Conservation (phyloP, 2,329 filamentous ascomycete genomes). For the Arthrinium phaeospermum region DNA sequence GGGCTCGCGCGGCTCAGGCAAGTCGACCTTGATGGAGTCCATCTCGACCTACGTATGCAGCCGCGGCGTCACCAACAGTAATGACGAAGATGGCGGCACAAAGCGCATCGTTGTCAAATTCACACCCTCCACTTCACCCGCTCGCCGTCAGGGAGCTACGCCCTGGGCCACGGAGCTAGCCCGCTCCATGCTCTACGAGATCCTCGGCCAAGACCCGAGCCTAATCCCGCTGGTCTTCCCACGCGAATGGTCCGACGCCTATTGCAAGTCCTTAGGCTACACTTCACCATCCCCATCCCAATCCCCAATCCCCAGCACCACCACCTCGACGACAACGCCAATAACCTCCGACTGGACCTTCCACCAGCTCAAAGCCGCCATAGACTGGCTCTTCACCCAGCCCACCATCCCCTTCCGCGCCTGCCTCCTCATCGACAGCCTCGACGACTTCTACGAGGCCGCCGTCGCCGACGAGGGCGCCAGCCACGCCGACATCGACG, state of each 20-base stretch:
- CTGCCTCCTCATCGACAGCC: background rate
- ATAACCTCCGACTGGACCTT: background rate
- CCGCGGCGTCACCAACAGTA: background rate
- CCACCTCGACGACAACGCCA: background rate
- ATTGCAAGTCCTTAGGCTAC: background rate
- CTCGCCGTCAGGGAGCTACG: background rate
- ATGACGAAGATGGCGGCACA: background rate
- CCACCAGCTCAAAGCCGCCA: background rate
- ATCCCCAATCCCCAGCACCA: no score
- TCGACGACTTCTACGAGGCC: background rate
- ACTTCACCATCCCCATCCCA: background rate
- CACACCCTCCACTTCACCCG: no score
- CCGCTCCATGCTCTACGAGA: background rate
- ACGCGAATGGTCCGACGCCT: background rate
- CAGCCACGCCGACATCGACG: background rate
- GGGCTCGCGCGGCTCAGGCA: background rate
- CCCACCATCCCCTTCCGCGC: background rate
- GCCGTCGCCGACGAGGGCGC: background rate
- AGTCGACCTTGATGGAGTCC: background rate
- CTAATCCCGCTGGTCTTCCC: background rate
- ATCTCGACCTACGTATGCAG: background rate
- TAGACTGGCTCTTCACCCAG: background rate
- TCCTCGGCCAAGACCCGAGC: background rate
- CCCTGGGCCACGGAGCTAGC: background rate
- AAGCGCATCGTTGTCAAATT: background rate